These are phyloP conservation scores for Syncephalastrum contaminatum DNA, from an alignment of 371 early-diverging fungal genomes.

Conservation along the genomic window DNA sequence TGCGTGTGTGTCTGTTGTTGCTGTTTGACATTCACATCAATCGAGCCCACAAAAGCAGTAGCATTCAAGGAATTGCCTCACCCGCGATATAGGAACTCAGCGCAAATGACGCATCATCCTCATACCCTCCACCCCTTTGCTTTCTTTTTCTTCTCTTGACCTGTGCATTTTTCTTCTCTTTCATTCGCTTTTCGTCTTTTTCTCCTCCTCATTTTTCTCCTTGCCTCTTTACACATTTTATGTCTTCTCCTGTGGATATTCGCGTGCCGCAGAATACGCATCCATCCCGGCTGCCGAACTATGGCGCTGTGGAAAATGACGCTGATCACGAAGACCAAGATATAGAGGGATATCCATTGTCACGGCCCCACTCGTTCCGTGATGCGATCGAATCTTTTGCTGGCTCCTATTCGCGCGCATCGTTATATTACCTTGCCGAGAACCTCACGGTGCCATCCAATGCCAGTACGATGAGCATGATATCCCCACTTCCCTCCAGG, in stretches of 20 bases:
- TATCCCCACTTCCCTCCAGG: too few relatives aligned
- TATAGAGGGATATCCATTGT: neutral
- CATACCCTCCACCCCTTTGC: too few relatives aligned
- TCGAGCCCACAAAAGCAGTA: too few relatives aligned
- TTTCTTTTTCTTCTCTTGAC: too few relatives aligned
- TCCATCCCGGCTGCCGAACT: slow-evolving; percentile 26
- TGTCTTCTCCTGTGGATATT: slow-evolving; percentile 11
- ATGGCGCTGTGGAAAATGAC: slow-evolving; percentile 13
- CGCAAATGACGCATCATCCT: too few relatives aligned
- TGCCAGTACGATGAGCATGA: neutral
- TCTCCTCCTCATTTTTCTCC: slow-evolving; percentile 1
- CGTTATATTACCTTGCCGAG: slow-evolving; percentile 22
- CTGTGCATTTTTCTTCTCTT: too few relatives aligned
- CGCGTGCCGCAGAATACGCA: slow-evolving; percentile 34
- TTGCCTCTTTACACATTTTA: neutral
- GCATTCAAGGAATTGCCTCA: too few relatives aligned
- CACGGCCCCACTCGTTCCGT: slow-evolving; percentile 4
- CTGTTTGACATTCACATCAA: too few relatives aligned
- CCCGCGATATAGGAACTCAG: too few relatives aligned
- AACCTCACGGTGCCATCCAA: slow-evolving; percentile 15
- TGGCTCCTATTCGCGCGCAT: slow-evolving; percentile 23
- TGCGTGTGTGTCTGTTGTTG: too few relatives aligned
- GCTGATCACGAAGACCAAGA: slow-evolving; percentile 15
- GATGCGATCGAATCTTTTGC: slow-evolving; percentile 15
- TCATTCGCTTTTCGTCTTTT: neutral